phyloP scores from a whole-genome alignment of 2,329 filamentous ascomycete species.

The Epicoccum sorghinum region DNA sequence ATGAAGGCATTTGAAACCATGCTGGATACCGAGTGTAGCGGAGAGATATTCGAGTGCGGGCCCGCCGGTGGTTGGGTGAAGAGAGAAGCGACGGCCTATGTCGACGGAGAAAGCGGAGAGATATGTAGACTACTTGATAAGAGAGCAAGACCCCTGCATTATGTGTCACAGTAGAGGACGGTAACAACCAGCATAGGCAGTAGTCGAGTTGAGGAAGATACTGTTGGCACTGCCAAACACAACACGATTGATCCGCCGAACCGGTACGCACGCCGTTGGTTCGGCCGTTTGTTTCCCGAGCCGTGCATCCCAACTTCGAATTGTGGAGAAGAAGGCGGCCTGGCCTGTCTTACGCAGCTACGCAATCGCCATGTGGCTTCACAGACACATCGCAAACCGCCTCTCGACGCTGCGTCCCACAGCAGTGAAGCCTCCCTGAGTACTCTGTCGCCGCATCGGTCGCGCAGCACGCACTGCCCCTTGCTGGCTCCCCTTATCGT shows the following conservation, averaged over 20 bases:
- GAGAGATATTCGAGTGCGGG: conserved; percentile 51
- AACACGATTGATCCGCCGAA: not conserved
- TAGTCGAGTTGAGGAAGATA: no score
- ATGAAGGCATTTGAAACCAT: conserved; percentile 50
- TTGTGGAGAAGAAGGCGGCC: conserved; percentile 11
- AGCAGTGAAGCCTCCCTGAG: conserved; percentile 3
- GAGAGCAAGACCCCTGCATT: conserved; percentile 15
- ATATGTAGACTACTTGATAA: conserved; percentile 18
- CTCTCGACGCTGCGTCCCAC: not conserved
- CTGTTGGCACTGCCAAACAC: no score
- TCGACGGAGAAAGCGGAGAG: conserved; percentile 38
- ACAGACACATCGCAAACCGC: not conserved
- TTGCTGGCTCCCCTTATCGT: not conserved
- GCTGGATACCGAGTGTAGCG: conserved; percentile 43
- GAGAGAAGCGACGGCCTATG: conserved; percentile 36
- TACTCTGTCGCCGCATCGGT: not conserved
- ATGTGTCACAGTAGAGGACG: not conserved
- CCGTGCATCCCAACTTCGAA: conserved; percentile 13
- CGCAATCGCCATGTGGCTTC: conserved; percentile 13
- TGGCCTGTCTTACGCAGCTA: not conserved
- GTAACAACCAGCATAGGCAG: no score
- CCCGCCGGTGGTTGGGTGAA: conserved; percentile 43
- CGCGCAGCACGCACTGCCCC: not conserved
- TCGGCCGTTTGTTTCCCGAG: conserved; percentile 8
- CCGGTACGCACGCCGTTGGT: conserved; percentile 8